A percentile compares a stretch with the other conserved stretches of the same genome.
phyloP scores from a whole-genome alignment of 139 green algal genomes.

The Eudorina sp. region DNA sequence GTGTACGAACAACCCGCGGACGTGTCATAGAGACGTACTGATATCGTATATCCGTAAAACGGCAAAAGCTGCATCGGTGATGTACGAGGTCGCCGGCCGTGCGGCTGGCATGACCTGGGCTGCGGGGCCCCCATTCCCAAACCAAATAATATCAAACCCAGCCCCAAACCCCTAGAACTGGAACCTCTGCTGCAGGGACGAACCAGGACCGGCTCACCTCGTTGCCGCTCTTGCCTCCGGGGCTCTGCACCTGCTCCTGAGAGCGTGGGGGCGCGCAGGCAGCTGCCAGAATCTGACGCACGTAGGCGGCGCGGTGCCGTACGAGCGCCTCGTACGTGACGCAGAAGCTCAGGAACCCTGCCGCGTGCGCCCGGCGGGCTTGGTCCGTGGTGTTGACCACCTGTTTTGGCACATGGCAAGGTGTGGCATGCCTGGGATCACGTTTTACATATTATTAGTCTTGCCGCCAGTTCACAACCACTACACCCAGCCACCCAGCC shows the following conservation, averaged over 20 bases:
- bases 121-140: background rate
- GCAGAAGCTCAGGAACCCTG: background rate
- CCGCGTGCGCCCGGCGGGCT: background rate
- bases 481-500: background rate
- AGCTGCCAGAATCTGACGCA: background rate
- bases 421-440: background rate
- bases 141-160: background rate
- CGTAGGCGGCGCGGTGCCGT: background rate
- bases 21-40: background rate
- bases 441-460: background rate
- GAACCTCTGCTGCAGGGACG: background rate
- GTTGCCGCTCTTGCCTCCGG: too few species aligned
- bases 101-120: background rate
- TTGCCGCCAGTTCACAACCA: background rate
- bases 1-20: too few species aligned
- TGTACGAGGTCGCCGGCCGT: background rate
- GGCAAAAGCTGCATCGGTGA: background rate
- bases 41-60: background rate
- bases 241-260: too few species aligned
- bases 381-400: background rate
- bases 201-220: background rate
- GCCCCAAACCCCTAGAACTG: background rate
- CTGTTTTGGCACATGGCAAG: too few species aligned
- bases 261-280: too few species aligned
- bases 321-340: background rate